These are phyloP conservation scores for Tetrapyrgos nigripes DNA, from an alignment of 1,284 basidiomycete genomes.

Conservation along the genomic window DNA sequence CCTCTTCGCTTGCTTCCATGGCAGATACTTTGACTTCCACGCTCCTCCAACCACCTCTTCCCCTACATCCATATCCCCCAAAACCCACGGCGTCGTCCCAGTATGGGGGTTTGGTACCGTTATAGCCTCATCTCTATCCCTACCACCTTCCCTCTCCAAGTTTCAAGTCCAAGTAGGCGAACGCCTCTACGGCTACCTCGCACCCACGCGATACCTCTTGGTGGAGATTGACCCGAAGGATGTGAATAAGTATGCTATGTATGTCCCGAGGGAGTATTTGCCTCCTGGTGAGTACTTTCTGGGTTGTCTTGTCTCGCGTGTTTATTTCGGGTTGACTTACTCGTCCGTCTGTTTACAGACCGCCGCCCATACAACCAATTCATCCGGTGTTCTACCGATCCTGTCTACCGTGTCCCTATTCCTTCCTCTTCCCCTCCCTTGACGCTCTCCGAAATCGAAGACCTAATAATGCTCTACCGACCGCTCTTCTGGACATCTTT, in stretches of 20 bases:
- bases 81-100: slow-evolving; percentile 64
- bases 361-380: slow-evolving; percentile 71
- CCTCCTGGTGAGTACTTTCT: slow-evolving; percentile 51
- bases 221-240: slow-evolving; percentile 54
- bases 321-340: not conserved
- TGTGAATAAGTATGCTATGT: slow-evolving; percentile 58
- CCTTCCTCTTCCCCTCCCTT: too few species aligned
- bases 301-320: not conserved
- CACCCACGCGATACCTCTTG: slow-evolving; percentile 60
- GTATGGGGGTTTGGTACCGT: slow-evolving; percentile 73
- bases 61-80: slow-evolving; percentile 40
- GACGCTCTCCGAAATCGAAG: slow-evolving; percentile 56
- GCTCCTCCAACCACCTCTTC: slow-evolving; percentile 41
- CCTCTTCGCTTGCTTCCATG: too few species aligned
- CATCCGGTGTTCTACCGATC: slow-evolving; percentile 59
- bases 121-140: slow-evolving; percentile 50
- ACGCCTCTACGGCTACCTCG: slow-evolving; percentile 68
- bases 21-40: slow-evolving; percentile 72
- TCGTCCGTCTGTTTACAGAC: slow-evolving; percentile 44
- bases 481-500: slow-evolving; percentile 74
- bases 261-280: slow-evolving; percentile 60
- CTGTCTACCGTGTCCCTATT: too few species aligned
- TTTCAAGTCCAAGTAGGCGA: slow-evolving; percentile 60
- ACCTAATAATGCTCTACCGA: slow-evolving; percentile 69
- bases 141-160: too few species aligned